Evolutionary conservation across 768 basidiomycete genomes (phyloP).

Genomic region (Termitomyces sp.): DNA sequence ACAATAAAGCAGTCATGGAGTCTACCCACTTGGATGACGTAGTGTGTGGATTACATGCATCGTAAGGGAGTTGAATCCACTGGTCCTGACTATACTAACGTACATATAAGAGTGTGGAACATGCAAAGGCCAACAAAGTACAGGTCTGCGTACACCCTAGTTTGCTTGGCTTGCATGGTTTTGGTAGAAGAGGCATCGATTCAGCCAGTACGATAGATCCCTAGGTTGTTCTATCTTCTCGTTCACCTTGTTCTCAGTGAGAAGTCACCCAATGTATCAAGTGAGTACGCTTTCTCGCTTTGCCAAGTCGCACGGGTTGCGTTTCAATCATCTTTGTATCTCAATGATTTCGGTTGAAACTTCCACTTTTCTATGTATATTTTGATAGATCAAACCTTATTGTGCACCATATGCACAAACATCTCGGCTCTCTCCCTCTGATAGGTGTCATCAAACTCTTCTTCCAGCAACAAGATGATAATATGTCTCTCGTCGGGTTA

Average conservation of each 20-base stretch:
- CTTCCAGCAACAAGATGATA: constrained; percentile 18
- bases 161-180: constrained; percentile 57
- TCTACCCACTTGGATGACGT: no score
- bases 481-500: constrained; percentile 54
- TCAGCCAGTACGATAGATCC: no score
- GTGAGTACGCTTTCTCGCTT: constrained; percentile 61
- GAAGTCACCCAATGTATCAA: constrained; percentile 47
- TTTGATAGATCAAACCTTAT: constrained; percentile 50
- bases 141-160: constrained; percentile 64
- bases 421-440: constrained; percentile 44
- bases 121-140: constrained; percentile 52
- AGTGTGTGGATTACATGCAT: no score
- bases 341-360: constrained; percentile 9
- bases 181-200: constrained; percentile 56
- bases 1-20: no score
- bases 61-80: no score
- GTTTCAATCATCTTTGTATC: constrained; percentile 46
- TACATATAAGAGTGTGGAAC: constrained; percentile 54
- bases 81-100: no score
- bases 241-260: no score
- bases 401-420: constrained; percentile 59
- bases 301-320: constrained; percentile 43
- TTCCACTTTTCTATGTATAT: not conserved
- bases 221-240: no score
- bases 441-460: constrained; percentile 52